These are phyloP conservation scores for Mortierella alpina DNA, from an alignment of 192 early-diverging fungal genomes.

Conservation along the genomic window DNA sequence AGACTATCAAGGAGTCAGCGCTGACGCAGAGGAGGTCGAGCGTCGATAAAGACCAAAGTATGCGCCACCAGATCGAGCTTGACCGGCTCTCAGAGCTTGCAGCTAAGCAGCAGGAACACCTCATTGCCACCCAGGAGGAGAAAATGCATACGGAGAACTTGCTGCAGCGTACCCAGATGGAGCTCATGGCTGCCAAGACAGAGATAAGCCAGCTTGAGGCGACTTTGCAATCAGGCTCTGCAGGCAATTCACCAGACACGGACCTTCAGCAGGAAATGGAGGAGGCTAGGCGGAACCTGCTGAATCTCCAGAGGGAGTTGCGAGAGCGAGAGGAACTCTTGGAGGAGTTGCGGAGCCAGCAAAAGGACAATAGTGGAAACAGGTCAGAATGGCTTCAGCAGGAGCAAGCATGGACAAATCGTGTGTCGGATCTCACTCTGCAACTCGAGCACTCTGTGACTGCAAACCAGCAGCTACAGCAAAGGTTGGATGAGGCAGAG, in stretches of 20 bases:
- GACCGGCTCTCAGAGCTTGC: slow-evolving; percentile 3
- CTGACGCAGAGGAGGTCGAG: not conserved
- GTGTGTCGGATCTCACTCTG: not conserved
- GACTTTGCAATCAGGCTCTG: not conserved
- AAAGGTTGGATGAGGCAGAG: slow-evolving; percentile 2
- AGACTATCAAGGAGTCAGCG: not conserved
- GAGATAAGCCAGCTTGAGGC: slow-evolving; percentile 21
- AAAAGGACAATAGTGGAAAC: not conserved
- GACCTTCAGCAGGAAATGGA: not conserved
- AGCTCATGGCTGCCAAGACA: slow-evolving; percentile 22
- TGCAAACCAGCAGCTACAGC: not conserved
- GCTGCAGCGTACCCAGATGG: slow-evolving; percentile 13
- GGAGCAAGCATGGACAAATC: not conserved
- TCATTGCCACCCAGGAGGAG: slow-evolving; percentile 30
- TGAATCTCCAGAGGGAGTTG: not conserved
- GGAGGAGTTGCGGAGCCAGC: not conserved
- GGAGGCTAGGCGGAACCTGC: not conserved
- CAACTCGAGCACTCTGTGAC: slow-evolving; percentile 1
- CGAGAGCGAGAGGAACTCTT: not conserved
- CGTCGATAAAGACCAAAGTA: not conserved
- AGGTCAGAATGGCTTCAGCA: not conserved
- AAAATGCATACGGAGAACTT: slow-evolving; percentile 20
- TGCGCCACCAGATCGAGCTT: not conserved
- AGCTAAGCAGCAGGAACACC: slow-evolving; percentile 28
- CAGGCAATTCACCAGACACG: not conserved